Evolutionary conservation across 495 filamentous ascomycete species (phyloP), one percentile per base, ranked within the genome.

Genomic region (Penicillium samsonianum): DNA sequence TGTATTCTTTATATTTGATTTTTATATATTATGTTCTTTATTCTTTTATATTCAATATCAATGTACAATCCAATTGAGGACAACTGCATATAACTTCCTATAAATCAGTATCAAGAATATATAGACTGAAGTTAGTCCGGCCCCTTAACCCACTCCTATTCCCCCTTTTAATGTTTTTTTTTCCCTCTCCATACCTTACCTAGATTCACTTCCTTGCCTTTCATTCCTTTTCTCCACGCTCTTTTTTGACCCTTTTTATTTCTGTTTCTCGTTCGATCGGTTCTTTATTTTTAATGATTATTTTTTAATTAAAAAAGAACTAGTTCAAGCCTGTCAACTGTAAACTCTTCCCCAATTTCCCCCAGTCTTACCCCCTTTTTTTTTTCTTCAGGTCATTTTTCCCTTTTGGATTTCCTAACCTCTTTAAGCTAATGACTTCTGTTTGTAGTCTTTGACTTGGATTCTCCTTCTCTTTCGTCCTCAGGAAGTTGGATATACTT

Each of bases 371-470:
- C 69, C 67, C 59, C 68, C 64, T 63, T 64, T 68, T 75, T 58
- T 67, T 70, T 67, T 70, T 72, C 60, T 69, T 70, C 44, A 55
- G 59, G 61, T 71, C 35, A 49, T 68, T 37, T 50, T 74, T 60
- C 55, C 23, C 31, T 54, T 57, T 26, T 38, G 52, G 28, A 46
- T 53, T 61, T 62, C 63, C 59, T 65, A 63, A 64, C 63, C 61
- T 57, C 57, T 70, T 61, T 57, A 50, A 65, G 64, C 65, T 67
- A 67, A 67, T 65, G 60, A 61, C 56, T 58, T 38, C 48, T 62
- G 50, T 63, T 60, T 57, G 44, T 60, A 55, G 58, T 62, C 59
- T 58, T 55, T 28, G 25, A 47, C 17, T 62, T 60, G 57, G 61
- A 42, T 49, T 57, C 59, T 61, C 60, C 51, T 62, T 57, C 59